phyloP scores from a whole-genome alignment of 768 basidiomycete genomes.

The Hypsizygus marmoreus region DNA sequence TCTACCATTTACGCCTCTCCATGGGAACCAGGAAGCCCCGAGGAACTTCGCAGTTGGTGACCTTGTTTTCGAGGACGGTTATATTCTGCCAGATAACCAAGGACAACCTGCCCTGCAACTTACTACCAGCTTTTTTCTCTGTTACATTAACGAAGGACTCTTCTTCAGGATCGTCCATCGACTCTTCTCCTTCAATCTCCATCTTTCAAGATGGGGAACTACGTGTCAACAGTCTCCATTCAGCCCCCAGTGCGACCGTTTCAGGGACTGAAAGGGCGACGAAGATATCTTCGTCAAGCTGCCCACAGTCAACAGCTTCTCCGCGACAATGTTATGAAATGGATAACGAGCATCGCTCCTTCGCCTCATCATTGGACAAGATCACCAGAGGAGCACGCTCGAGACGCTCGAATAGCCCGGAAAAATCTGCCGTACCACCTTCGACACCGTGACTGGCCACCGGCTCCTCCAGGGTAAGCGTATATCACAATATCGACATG shows the following conservation, averaged over 20 bases:
- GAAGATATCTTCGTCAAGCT: not conserved
- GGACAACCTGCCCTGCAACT: no score
- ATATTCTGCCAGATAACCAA: no score
- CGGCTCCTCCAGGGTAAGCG: conserved; percentile 17
- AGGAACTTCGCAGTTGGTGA: no score
- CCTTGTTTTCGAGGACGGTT: no score
- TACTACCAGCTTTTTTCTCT: no score
- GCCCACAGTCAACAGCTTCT: not conserved
- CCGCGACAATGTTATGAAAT: not conserved
- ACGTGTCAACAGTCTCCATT: not conserved
- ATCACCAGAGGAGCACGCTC: conserved; percentile 11
- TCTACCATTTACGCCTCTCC: no score
- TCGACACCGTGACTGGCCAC: conserved; percentile 4
- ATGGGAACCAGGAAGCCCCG: no score
- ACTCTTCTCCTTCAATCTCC: no score
- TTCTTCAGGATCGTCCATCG: no score
- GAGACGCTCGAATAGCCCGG: not conserved
- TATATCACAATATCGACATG: not conserved
- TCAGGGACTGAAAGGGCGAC: conserved; percentile 4
- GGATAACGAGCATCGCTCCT: conserved; percentile 6
- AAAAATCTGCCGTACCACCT: not conserved
- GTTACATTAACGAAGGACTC: no score
- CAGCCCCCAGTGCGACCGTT: not conserved
- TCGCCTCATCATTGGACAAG: conserved; percentile 11
- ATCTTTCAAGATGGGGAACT: not conserved